Percentiles rank a stretch among this genome's conserved stretches.
Evolutionary conservation across 1,284 basidiomycete species (phyloP).

Genomic region (Cystobasidium sp.): DNA sequence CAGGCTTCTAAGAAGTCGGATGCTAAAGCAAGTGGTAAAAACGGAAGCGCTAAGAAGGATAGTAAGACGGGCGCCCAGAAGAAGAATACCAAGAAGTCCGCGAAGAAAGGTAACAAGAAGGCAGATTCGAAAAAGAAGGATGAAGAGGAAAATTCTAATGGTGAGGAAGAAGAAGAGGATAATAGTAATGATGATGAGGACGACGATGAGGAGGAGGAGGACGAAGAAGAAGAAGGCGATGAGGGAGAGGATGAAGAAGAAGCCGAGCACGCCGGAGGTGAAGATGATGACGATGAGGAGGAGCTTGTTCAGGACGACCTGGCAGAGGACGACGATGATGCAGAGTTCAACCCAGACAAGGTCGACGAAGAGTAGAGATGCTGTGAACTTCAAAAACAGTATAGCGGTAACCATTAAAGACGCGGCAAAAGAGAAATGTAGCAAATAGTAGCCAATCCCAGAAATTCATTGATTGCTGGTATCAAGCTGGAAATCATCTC

Average conservation of each 20-base stretch:
- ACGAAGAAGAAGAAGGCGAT: background rate
- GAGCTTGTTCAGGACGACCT: slow-evolving; percentile 54
- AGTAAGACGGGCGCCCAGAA: background rate
- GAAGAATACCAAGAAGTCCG: background rate
- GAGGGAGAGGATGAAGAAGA: slow-evolving; percentile 41
- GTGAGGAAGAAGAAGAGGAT: slow-evolving; percentile 24
- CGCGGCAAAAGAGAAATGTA: background rate
- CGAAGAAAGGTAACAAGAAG: background rate
- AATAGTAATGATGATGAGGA: slow-evolving; percentile 22
- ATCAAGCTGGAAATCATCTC: background rate
- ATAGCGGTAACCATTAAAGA: background rate
- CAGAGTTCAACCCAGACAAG: slow-evolving; percentile 40
- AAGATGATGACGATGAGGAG: slow-evolving; percentile 39
- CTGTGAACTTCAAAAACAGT: background rate
- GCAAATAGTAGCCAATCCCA: background rate
- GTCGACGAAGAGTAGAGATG: slow-evolving; percentile 30
- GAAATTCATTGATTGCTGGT: background rate
- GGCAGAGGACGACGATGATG: slow-evolving; percentile 52
- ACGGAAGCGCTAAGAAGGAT: slow-evolving; percentile 5
- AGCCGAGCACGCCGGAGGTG: slow-evolving; percentile 7
- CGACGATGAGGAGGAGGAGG: slow-evolving; percentile 43
- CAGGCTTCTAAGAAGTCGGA: slow-evolving; percentile 1
- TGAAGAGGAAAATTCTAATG: no score
- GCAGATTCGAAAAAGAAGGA: slow-evolving; percentile 1
- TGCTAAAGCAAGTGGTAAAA: background rate